Evolutionary conservation across 1,139 yeast genomes (phyloP), one percentile per base, ranked within the genome.

Genomic region (Citeromyces hawaiiensis): DNA sequence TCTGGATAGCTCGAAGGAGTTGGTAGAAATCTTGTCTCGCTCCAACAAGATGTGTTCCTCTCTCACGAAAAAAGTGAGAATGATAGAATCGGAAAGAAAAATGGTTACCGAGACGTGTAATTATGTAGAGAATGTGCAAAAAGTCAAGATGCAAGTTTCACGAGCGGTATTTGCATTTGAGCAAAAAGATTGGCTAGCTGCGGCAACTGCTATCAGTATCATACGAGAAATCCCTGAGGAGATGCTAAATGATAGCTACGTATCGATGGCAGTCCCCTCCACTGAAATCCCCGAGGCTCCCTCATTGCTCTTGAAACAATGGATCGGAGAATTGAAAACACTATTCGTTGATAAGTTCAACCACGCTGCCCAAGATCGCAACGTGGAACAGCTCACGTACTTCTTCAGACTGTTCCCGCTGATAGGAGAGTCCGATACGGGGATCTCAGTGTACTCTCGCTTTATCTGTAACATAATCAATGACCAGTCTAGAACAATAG

Each of bases 201-300:
- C 94, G 1, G 87, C 94, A 1, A 61, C 62, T 40, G 72, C 83
- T 36, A 76, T 86, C 9, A 57, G 61, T 16, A 64, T 68, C 21
- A 76, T 76, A 8, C 61, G 72, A 17, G 51, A 63, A 21, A 59
- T 83, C 27, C 85, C 94, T 0, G 47, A 56, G 0, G 66, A 63
- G 2, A 54, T 83, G 17, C 63, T 70, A 9, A 48, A 57, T 10
- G 88, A 95, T n/a, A 64, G 70, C 42, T 87, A 80, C 57, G 91
- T 95, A 2, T 71, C 78, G 39, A 76, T 70, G 37, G 85, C 83
- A 51, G 91, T 91, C n/a, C 98, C 99, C 0, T 77, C 94, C 0
- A 68, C 83, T 7, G 94, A 85, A 40, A 69, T 87, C n/a, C 96
- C 96, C 0, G 94, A 85, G 42, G 63, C 71, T 40, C 97, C 98